Evolutionary conservation across 768 basidiomycete genomes (phyloP).

Genomic region (Cystobasidium tubakii): DNA sequence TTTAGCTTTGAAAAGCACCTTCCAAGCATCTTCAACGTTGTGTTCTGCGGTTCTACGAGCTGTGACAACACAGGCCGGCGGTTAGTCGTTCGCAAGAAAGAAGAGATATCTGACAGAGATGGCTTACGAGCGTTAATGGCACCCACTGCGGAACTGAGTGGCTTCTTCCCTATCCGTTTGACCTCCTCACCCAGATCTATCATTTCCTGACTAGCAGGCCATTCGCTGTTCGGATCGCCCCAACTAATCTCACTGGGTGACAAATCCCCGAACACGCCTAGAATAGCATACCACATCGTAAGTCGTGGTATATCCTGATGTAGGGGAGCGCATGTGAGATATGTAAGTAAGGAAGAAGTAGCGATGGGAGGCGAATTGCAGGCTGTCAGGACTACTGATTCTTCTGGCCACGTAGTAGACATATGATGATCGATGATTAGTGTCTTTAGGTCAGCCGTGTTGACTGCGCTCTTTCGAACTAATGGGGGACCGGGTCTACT

Average conservation of each 20-base stretch:
- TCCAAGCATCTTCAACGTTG: constrained; percentile 50
- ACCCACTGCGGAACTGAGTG: constrained; percentile 52
- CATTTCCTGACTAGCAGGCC: constrained; percentile 48
- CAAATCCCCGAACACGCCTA: constrained; percentile 54
- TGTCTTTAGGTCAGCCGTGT: constrained; percentile 38
- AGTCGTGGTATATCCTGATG: constrained; percentile 45
- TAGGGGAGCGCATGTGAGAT: constrained; percentile 51
- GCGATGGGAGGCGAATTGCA: constrained; percentile 53
- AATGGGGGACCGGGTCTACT: constrained; percentile 51
- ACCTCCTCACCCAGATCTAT: constrained; percentile 39
- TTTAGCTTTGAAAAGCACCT: constrained; percentile 49
- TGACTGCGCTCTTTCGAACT: constrained; percentile 40
- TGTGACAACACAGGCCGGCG: constrained; percentile 7
- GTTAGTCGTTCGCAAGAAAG: constrained; percentile 21
- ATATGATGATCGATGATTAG: constrained; percentile 56
- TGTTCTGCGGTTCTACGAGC: constrained; percentile 50
- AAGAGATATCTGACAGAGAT: background rate
- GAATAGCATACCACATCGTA: constrained; percentile 51
- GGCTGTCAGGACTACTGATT: constrained; percentile 51
- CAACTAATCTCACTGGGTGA: constrained; percentile 47
- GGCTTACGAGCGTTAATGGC: constrained; percentile 52
- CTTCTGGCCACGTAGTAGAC: constrained; percentile 52
- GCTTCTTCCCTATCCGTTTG: constrained; percentile 52
- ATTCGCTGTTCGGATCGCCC: constrained; percentile 45
- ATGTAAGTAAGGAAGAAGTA: constrained; percentile 54